Percentiles rank a stretch among this genome's conserved stretches.
phyloP scores from a whole-genome alignment of 2,329 filamentous ascomycete genomes.

The Myotisia sp. region DNA sequence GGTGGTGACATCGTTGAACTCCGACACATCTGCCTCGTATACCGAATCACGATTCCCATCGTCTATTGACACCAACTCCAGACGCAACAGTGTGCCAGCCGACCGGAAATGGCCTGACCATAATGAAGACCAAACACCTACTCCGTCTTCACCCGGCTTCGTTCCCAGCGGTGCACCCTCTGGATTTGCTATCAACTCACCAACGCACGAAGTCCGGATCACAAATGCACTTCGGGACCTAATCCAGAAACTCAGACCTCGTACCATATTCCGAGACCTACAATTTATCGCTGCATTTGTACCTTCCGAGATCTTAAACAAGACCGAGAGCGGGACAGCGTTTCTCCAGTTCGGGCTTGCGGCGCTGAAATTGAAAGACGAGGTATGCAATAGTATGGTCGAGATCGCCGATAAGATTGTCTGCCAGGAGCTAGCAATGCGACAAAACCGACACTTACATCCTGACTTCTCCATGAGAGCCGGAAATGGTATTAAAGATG shows the following conservation, averaged over 20 bases:
- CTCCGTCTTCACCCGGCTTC: constrained; percentile 12
- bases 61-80: constrained; percentile 21
- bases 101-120: constrained; percentile 5
- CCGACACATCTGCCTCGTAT: constrained; percentile 24
- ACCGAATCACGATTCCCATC: constrained; percentile 17
- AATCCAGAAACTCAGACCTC: constrained; percentile 58
- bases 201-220: constrained; percentile 48
- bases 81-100: constrained; percentile 11
- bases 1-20: constrained; percentile 58
- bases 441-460: constrained; percentile 22
- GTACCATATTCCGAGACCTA: constrained; percentile 66
- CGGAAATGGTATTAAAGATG: constrained; percentile 46
- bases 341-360: constrained; percentile 86
- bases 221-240: constrained; percentile 52
- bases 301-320: constrained; percentile 43
- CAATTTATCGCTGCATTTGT: constrained; percentile 55
- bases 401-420: constrained; percentile 58
- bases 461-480: constrained; percentile 20
- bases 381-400: constrained; percentile 74
- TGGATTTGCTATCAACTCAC: constrained; percentile 27
- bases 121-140: constrained; percentile 7
- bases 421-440: constrained; percentile 35
- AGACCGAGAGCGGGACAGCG: constrained; percentile 52
- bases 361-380: constrained; percentile 73
- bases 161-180: constrained; percentile 15